phyloP scores from a whole-genome alignment of 306 rosid genomes.

The Begonia masoniana region DNA sequence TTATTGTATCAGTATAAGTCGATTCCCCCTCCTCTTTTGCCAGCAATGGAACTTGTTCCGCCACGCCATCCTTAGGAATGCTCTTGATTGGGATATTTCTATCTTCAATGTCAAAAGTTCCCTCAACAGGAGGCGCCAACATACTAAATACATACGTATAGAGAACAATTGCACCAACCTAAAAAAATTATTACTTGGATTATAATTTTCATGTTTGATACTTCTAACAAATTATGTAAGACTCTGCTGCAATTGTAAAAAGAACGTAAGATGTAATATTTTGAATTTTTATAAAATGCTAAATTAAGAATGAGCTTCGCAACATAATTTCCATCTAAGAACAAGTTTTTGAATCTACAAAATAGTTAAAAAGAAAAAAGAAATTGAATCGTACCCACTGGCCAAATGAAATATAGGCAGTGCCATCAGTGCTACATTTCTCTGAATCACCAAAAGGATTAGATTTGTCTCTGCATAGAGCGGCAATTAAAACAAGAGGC shows the following conservation, averaged over 20 bases:
- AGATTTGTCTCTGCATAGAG: constrained; percentile 66
- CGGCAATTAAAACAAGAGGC: constrained; percentile 89
- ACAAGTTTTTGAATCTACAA: too few species aligned
- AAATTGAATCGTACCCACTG: constrained; percentile 66
- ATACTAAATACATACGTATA: constrained; percentile 84
- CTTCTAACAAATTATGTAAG: too few species aligned
- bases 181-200: constrained; percentile 2
- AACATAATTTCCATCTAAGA: too few species aligned
- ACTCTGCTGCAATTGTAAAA: too few species aligned
- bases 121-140: constrained; percentile 95
- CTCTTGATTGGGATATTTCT: constrained; percentile 42
- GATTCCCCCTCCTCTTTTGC: constrained; percentile 23
- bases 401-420: constrained; percentile 94
- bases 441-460: constrained; percentile 77
- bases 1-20: constrained; percentile 19
- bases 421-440: constrained; percentile 74
- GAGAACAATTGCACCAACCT: constrained; percentile 96
- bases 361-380: too few species aligned
- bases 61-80: constrained; percentile 13
- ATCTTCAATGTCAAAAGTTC: constrained; percentile 59
- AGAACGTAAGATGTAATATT: too few species aligned
- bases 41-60: constrained; percentile 64
- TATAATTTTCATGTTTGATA: neutral
- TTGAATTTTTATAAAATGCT: too few species aligned
- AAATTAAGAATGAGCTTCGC: too few species aligned